Evolutionary conservation across 257 asterid species (phyloP), one percentile per base, ranked within the genome.

Genomic region (Primulina tabacum): DNA sequence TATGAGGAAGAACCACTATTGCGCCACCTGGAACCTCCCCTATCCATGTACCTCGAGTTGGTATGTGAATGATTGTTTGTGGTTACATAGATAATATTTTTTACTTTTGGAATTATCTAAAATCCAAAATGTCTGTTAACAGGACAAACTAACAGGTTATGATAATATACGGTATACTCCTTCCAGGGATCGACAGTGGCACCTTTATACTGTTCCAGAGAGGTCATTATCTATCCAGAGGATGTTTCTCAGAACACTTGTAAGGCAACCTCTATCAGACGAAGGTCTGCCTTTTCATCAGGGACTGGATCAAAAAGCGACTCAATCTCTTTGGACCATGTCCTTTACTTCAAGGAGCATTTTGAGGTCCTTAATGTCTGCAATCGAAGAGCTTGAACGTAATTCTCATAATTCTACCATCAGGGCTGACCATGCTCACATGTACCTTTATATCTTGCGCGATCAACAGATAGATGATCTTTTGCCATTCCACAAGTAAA

Each of bases 151-250:
- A 17, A 94, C 88, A 79, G 85, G 86, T 61, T 91, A 86, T 73
- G 90, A 83, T 32, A 84, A 85, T 75, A 89, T 88, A 70, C 83
- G 91, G 64, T 89, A 91, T 67, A 92, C 99, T 55, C 92, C 97
- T 70, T 94, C 99, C 61, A 89, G 99, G 65, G 99, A 94, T 78
- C 90, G 98, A 61, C 99, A 94, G 81, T 94, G 99, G 99, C 99
- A 94, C 86, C 90, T 89, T 59, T 94, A 94, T 80, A 89, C 97
- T 29, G 95, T 91, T 73, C 63, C 71, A 10, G 98, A 94, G 79
- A 91, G 88, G 84, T 85, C 87, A n/a, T 73, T 76, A 55, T 85
- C 85, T 43, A 74, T 88, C 71, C 90, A 79, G 77, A 89, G 99
- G 85, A 80, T 85, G 90, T 94, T 86, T 79, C 92, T 94, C 56